A percentile compares a stretch with the other conserved stretches of the same genome.
Conservation (phyloP, 768 basidiomycete genomes). For the Kondoa subrosea region DNA sequence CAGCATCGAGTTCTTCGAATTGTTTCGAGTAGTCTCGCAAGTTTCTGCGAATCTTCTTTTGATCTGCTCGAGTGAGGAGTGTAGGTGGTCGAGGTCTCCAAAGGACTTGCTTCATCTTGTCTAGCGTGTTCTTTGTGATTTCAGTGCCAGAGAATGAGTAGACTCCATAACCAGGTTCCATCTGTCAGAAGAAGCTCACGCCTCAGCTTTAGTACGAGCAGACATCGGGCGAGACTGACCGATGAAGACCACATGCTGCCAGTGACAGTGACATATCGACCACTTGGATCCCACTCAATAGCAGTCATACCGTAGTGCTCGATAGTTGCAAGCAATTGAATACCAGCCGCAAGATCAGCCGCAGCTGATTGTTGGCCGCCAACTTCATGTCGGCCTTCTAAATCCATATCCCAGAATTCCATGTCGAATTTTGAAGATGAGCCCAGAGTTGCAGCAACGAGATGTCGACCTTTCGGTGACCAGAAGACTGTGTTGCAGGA, state of each 20-base stretch:
- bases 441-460: constrained; percentile 87
- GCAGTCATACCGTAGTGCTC: constrained; percentile 98
- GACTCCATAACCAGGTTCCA: constrained; percentile 87
- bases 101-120: constrained; percentile 95
- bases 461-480: constrained; percentile 90
- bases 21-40: constrained; percentile 73
- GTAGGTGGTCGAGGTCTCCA: constrained; percentile 93
- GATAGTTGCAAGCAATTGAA: constrained; percentile 64
- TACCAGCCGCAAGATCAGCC: constrained; percentile 38
- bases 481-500: constrained; percentile 88
- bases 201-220: constrained; percentile 16
- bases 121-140: constrained; percentile 59
- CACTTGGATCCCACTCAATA: constrained; percentile 95
- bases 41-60: constrained; percentile 68
- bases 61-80: constrained; percentile 69
- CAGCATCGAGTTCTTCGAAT: constrained; percentile 94
- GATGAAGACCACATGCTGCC: constrained; percentile 91
- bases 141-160: constrained; percentile 99
- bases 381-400: constrained; percentile 43
- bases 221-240: constrained; percentile 39
- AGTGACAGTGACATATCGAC: constrained; percentile 77
- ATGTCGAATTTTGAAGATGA: constrained; percentile 89
- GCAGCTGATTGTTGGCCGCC: constrained; percentile 22
- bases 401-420: constrained; percentile 98
- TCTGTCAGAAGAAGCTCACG: constrained; percentile 37